Evolutionary conservation across 2,329 filamentous ascomycete species (phyloP), one percentile per base, ranked within the genome.

Genomic region (Botryosphaeria agaves): DNA sequence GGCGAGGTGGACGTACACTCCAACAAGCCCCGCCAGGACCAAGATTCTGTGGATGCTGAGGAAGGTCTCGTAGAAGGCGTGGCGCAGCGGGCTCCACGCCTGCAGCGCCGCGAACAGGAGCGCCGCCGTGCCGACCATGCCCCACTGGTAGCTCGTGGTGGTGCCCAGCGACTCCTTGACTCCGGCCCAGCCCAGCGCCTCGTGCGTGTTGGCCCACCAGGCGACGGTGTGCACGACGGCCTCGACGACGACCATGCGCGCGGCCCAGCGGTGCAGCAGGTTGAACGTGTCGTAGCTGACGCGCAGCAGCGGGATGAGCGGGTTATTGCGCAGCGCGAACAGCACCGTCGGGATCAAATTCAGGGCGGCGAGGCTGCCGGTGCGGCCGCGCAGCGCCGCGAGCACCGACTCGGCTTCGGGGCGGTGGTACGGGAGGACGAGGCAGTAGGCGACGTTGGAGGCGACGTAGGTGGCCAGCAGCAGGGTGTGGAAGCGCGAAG

Each of bases 251-350:
- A 79, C 68, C 26, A 85, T 70, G 16, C 82, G 69, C 17, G 80
- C 82, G 37, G 82, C 69, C 80, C 81, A 91, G 39, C 82, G 70
- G 52, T 91, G 82, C 30, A 89, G 60, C 6, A 89, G 72, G 51
- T 95, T 95, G 65, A 91, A 95, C 1, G 85, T 92, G 53, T 95
- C 89, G 57, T 94, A 98, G 52, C 81, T 87, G 50, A 95, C 77
- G 43, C 77, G 72, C 34, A 95, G 66, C 19, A 91, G 53, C 3
- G 63, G 53, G 46, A 95, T 94, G 29, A 94, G 62, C 6, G 83
- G 82, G 57, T 95, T 98, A 61, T 95, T 95, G 48, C 89, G 78
- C 20, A 83, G 75, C 8, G 85, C 84, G 34, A 95, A 70, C 39
- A 95, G 69, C 44, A 95, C 68, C 18, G 94, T 72, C 4, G 89